These are phyloP conservation scores for Penicillium manginii DNA, from an alignment of 495 filamentous ascomycete species.

Conservation along the genomic window DNA sequence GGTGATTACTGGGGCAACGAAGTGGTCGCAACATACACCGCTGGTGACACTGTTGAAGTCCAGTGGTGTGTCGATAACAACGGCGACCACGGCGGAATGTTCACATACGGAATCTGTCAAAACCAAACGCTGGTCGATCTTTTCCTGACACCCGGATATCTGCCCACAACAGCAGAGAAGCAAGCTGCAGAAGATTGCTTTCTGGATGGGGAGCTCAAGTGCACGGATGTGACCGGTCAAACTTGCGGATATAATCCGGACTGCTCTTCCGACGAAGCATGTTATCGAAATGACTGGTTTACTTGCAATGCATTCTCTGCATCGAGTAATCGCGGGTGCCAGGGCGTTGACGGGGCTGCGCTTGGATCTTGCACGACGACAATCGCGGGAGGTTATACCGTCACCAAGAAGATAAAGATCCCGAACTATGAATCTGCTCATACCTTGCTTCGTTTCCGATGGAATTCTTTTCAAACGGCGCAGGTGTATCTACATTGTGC, in stretches of 20 bases:
- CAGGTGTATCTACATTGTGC: constrained; percentile 61
- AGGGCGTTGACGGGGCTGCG: constrained; percentile 53
- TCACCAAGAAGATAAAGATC: constrained; percentile 58
- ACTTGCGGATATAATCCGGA: constrained; percentile 55
- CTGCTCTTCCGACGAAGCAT: constrained; percentile 48
- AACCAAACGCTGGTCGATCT: constrained; percentile 55
- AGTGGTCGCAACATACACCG: constrained; percentile 48
- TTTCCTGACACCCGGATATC: constrained; percentile 52
- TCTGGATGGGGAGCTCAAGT: constrained; percentile 49
- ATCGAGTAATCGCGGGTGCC: constrained; percentile 42
- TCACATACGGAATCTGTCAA: constrained; percentile 59
- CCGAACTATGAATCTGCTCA: constrained; percentile 49
- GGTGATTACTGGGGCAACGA: constrained; percentile 46
- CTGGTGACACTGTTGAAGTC: constrained; percentile 51
- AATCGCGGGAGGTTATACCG: constrained; percentile 58
- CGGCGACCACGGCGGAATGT: constrained; percentile 64
- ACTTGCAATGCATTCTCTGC: constrained; percentile 52
- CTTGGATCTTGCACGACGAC: constrained; percentile 53
- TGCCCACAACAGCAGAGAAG: constrained; percentile 57
- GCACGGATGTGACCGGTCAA: constrained; percentile 57
- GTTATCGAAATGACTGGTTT: constrained; percentile 61
- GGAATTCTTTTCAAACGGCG: constrained; percentile 60
- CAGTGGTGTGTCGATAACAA: constrained; percentile 63
- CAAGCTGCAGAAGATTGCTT: constrained; percentile 60
- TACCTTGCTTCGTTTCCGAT: constrained; percentile 57